Conservation (phyloP, 805 yeast genomes). For the Henningerozyma blattae region DNA sequence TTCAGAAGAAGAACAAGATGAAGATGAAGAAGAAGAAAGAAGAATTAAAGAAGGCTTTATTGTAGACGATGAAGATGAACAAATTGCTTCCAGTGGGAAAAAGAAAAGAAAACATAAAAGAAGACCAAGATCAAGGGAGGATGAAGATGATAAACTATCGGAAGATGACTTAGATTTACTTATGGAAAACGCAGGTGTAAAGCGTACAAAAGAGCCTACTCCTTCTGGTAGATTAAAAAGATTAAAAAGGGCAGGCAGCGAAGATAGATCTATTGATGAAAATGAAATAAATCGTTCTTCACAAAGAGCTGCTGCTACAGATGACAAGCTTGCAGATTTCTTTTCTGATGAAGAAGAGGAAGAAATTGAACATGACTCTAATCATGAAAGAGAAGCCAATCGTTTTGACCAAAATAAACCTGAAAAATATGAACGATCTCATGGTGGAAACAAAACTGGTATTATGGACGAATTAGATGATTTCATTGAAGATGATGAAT, state of each 20-base stretch:
- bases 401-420: conserved; percentile 13
- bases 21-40: conserved; percentile 81
- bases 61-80: conserved; percentile 51
- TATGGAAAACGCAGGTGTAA: conserved; percentile 82
- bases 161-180: conserved; percentile 91
- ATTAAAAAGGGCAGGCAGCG: conserved; percentile 59
- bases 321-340: conserved; percentile 28
- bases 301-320: conserved; percentile 5
- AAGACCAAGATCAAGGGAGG: conserved; percentile 30
- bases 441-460: conserved; percentile 24
- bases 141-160: conserved; percentile 59
- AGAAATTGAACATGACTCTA: background rate
- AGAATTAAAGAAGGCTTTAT: conserved; percentile 84
- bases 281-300: conserved; percentile 8
- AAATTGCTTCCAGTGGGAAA: conserved; percentile 14
- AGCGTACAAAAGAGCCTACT: conserved; percentile 28
- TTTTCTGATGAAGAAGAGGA: conserved; percentile 29
- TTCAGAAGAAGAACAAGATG: conserved; percentile 85
- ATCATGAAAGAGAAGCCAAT: conserved; percentile 6
- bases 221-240: conserved; percentile 52
- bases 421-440: conserved; percentile 11
- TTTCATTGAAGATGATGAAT: conserved; percentile 94
- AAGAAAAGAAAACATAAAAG: conserved; percentile 28
- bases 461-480: conserved; percentile 83
- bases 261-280: conserved; percentile 15